A percentile compares a stretch with the other conserved stretches of the same genome.
These are phyloP conservation scores for Ettlia oleoabundans DNA, from an alignment of 139 green algal genomes.

Conservation along the genomic window DNA sequence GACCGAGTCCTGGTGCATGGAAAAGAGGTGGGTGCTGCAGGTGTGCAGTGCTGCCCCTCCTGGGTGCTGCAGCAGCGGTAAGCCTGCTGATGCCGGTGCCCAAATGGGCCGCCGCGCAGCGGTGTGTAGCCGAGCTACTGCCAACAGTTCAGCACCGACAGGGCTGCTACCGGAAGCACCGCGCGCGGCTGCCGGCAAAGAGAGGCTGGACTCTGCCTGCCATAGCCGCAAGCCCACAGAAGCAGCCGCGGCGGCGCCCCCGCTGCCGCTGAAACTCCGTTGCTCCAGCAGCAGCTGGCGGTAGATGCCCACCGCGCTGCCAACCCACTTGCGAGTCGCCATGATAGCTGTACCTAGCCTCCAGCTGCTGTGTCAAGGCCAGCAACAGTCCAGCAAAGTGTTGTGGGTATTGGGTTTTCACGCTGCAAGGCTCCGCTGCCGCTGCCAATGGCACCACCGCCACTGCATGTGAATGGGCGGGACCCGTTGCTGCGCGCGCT, in stretches of 20 bases:
- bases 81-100: background rate
- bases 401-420: no score
- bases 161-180: background rate
- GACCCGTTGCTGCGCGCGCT: no score
- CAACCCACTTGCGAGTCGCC: constrained; percentile 2
- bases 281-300: constrained; percentile 22
- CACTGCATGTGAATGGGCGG: no score
- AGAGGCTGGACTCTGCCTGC: constrained; percentile 2
- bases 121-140: constrained; percentile 6
- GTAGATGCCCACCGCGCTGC: constrained; percentile 4
- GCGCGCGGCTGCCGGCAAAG: background rate
- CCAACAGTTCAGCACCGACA: background rate
- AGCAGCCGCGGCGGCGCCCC: background rate
- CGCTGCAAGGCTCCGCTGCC: no score
- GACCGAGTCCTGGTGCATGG: constrained; percentile 1
- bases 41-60: background rate
- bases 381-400: no score
- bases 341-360: no score
- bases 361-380: no score
- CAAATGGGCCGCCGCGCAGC: background rate
- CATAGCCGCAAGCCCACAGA: background rate
- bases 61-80: background rate
- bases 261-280: background rate
- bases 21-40: background rate
- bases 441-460: no score